Evolutionary conservation across 768 basidiomycete genomes (phyloP).

Genomic region (Kondoa subrosea): DNA sequence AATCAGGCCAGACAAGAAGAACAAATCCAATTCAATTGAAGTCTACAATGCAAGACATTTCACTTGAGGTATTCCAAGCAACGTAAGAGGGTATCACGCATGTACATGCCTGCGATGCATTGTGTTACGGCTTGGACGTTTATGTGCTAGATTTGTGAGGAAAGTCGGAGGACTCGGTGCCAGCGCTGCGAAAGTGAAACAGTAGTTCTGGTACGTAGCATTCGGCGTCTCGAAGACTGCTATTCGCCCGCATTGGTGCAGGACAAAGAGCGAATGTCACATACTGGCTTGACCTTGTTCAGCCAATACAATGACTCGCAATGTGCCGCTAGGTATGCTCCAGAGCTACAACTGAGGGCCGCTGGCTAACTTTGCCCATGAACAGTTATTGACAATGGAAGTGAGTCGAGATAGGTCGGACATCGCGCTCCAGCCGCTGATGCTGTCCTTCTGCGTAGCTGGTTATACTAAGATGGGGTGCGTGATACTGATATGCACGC

Average conservation of each 20-base stretch:
- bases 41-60: no score
- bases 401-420: constrained; percentile 2
- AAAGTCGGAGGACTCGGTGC: no score
- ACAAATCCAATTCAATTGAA: no score
- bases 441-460: constrained; percentile 34
- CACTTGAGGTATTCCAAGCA: no score
- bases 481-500: neutral
- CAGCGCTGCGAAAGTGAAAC: neutral
- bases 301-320: neutral
- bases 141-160: no score
- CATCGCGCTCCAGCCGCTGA: neutral
- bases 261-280: neutral
- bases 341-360: neutral
- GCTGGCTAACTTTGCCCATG: neutral
- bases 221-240: neutral
- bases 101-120: no score
- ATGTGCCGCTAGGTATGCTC: neutral
- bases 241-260: no score
- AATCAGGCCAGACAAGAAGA: no score
- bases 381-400: constrained; percentile 3
- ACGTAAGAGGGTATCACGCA: no score
- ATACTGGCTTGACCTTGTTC: neutral
- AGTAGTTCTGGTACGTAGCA: neutral
- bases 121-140: no score
- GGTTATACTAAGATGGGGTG: constrained; percentile 91